phyloP scores from a whole-genome alignment of 2,329 filamentous ascomycete species.

The Malbranchea cinnamomea region DNA sequence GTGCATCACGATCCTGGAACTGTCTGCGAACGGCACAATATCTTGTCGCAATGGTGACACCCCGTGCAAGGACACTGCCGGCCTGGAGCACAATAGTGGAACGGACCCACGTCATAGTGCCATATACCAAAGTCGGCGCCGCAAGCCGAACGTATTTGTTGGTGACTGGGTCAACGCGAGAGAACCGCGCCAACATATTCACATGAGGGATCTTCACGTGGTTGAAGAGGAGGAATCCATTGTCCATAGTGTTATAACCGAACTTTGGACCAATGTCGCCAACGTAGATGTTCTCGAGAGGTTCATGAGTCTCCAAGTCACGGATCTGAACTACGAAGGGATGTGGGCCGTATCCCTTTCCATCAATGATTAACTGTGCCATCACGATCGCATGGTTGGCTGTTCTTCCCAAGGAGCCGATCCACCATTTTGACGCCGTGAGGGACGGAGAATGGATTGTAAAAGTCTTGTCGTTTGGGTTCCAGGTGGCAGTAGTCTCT shows the following conservation, averaged over 20 bases:
- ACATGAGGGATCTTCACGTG: slow-evolving; percentile 59
- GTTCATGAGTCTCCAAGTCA: slow-evolving; percentile 53
- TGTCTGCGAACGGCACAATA: slow-evolving; percentile 63
- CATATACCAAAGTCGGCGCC: slow-evolving; percentile 54
- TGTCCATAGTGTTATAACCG: slow-evolving; percentile 70
- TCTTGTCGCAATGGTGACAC: slow-evolving; percentile 62
- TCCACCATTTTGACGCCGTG: slow-evolving; percentile 75
- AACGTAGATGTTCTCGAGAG: slow-evolving; percentile 54
- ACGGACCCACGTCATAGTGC: slow-evolving; percentile 61
- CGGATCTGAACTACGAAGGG: slow-evolving; percentile 65
- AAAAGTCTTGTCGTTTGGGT: slow-evolving; percentile 58
- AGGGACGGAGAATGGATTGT: slow-evolving; percentile 57
- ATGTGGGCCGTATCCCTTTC: slow-evolving; percentile 57
- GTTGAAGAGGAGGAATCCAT: slow-evolving; percentile 65
- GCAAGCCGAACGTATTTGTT: slow-evolving; percentile 53
- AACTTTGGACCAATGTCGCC: slow-evolving; percentile 73
- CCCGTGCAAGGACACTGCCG: slow-evolving; percentile 54
- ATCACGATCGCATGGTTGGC: slow-evolving; percentile 68
- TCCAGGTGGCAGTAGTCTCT: slow-evolving; percentile 61
- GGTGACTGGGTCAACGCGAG: slow-evolving; percentile 51
- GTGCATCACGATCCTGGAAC: slow-evolving; percentile 59
- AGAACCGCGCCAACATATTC: slow-evolving; percentile 60
- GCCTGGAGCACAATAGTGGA: slow-evolving; percentile 60
- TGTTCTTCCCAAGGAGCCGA: slow-evolving; percentile 59
- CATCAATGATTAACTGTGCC: slow-evolving; percentile 56